Evolutionary conservation across 495 filamentous ascomycete genomes (phyloP).

Genomic region (Lichenothelia convexa): DNA sequence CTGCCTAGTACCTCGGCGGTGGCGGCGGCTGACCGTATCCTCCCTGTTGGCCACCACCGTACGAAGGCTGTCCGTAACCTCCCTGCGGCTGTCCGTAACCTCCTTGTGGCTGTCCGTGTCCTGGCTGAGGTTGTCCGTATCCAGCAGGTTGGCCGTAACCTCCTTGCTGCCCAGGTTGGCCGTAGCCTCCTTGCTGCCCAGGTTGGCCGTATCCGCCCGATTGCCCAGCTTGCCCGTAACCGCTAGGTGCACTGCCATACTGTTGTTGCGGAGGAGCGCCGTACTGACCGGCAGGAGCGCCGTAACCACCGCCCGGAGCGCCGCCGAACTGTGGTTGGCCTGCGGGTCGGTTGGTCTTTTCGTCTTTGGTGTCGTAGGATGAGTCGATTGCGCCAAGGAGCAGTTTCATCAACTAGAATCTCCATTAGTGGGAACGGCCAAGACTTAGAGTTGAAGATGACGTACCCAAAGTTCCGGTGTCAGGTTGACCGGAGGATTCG

Average conservation of each 20-base stretch:
- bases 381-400: constrained; percentile 52
- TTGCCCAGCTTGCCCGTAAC: constrained; percentile 8
- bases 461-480: constrained; percentile 48
- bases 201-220: not conserved
- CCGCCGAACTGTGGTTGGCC: constrained; percentile 14
- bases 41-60: too few relatives aligned
- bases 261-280: constrained; percentile 16
- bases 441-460: not conserved
- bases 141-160: constrained; percentile 7
- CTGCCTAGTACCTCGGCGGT: not conserved
- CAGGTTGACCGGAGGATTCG: constrained; percentile 35
- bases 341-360: constrained; percentile 23
- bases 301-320: constrained; percentile 9
- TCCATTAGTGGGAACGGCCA: constrained; percentile 1
- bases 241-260: constrained; percentile 17
- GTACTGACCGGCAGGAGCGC: constrained; percentile 7
- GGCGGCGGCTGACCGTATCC: constrained; percentile 5
- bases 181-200: constrained; percentile 6
- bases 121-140: constrained; percentile 3
- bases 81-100: constrained; percentile 9
- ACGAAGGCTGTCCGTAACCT: too few relatives aligned
- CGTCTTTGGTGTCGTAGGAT: constrained; percentile 48
- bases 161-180: constrained; percentile 3
- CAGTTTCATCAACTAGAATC: constrained; percentile 39
- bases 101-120: constrained; percentile 3